Evolutionary conservation across 2,329 filamentous ascomycete species (phyloP).

Genomic region (Aspergillus japonicus): DNA sequence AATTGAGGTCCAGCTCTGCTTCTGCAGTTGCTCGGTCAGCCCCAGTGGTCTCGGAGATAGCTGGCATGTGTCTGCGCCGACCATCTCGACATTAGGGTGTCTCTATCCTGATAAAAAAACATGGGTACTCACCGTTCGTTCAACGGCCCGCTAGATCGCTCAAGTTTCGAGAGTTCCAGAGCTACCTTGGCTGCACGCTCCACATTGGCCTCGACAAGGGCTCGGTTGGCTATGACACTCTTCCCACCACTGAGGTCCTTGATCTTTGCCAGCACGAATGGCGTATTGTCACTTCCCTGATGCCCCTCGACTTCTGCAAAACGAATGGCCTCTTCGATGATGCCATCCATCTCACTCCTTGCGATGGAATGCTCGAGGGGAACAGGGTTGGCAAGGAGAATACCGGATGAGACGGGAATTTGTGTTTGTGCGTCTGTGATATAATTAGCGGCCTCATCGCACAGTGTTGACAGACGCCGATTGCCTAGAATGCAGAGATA

Average conservation of each 20-base stretch:
- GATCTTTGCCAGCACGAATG: slow-evolving; percentile 76
- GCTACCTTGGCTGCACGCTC: slow-evolving; percentile 64
- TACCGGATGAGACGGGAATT: slow-evolving; percentile 71
- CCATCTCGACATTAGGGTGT: slow-evolving; percentile 37
- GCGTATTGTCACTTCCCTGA: slow-evolving; percentile 76
- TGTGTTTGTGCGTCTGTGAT: slow-evolving; percentile 66
- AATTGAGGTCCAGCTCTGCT: slow-evolving; percentile 14
- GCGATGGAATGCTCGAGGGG: slow-evolving; percentile 69
- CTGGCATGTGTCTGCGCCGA: slow-evolving; percentile 39
- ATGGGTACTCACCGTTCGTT: slow-evolving; percentile 40
- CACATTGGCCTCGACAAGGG: slow-evolving; percentile 67
- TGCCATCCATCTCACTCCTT: slow-evolving; percentile 65
- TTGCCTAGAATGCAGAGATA: not conserved
- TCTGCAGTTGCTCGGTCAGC: slow-evolving; percentile 25
- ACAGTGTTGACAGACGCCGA: not conserved
- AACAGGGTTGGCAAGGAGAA: slow-evolving; percentile 88
- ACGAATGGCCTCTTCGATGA: slow-evolving; percentile 66
- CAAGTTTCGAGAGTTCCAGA: slow-evolving; percentile 58
- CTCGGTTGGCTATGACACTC: slow-evolving; percentile 72
- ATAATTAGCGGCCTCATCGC: slow-evolving; percentile 5
- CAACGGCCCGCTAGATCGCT: slow-evolving; percentile 34
- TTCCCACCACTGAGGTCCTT: slow-evolving; percentile 71
- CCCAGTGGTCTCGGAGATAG: slow-evolving; percentile 25
- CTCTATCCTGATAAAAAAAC: slow-evolving; percentile 20
- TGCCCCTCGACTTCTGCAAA: slow-evolving; percentile 65